These are phyloP conservation scores for Fusarium torulosum DNA, from an alignment of 2,329 filamentous ascomycete genomes.

Conservation along the genomic window DNA sequence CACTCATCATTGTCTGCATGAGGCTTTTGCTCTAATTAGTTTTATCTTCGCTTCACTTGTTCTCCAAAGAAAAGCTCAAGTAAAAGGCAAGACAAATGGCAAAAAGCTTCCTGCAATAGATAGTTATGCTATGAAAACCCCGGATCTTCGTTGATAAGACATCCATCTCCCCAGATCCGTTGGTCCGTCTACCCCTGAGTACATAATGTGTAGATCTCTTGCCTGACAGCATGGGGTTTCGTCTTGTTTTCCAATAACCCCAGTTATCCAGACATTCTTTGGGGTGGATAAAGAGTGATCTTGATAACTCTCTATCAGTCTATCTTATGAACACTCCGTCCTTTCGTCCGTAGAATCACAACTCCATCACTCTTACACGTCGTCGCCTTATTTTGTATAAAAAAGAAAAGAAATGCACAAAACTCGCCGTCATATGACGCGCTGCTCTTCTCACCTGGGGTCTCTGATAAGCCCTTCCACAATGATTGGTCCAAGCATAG, in stretches of 20 bases:
- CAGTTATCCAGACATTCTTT: not conserved
- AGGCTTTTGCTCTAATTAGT: not conserved
- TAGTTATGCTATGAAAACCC: conserved; percentile 5
- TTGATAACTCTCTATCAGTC: not conserved
- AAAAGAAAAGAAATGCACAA: conserved; percentile 30
- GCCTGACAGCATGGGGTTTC: not conserved
- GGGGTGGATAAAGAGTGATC: too few relatives aligned
- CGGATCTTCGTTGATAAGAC: conserved; percentile 42
- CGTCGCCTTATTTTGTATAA: not conserved
- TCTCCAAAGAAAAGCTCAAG: conserved; percentile 13
- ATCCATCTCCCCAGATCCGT: conserved; percentile 31
- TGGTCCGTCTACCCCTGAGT: conserved; percentile 27
- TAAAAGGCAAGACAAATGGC: conserved; percentile 21
- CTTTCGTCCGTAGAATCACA: not conserved
- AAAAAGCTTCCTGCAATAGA: not conserved
- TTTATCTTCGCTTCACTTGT: conserved; percentile 6
- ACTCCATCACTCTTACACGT: not conserved
- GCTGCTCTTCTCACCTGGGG: conserved; percentile 1
- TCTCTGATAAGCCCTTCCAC: conserved; percentile 46
- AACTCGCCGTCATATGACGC: conserved; percentile 23
- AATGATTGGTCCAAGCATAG: conserved; percentile 42
- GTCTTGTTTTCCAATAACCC: not conserved
- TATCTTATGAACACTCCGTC: conserved; percentile 15
- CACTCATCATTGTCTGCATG: not conserved
- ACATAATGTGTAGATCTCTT: conserved; percentile 15